phyloP scores from a whole-genome alignment of 345 rosid genomes.

The Lumnitzera littorea region DNA sequence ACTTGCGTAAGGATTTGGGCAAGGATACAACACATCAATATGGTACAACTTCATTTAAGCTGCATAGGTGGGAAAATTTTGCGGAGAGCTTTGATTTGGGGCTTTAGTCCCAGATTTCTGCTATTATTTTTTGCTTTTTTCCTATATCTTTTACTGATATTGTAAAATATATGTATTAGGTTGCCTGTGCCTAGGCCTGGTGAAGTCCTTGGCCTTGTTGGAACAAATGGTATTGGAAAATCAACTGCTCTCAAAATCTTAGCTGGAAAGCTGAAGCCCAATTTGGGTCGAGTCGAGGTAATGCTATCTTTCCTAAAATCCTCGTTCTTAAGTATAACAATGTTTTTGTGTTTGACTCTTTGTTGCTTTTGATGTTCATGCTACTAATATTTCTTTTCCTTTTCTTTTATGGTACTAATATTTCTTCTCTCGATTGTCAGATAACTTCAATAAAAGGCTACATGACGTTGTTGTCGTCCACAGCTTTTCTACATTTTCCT shows the following conservation, averaged over 20 bases:
- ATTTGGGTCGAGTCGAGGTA: conserved; percentile 91
- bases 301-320: not conserved
- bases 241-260: conserved; percentile 93
- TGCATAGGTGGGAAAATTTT: conserved; percentile 57
- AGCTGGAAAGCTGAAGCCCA: conserved; percentile 96
- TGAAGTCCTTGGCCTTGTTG: conserved; percentile 98
- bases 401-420: not conserved
- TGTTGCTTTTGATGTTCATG: conserved; percentile 5
- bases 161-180: conserved; percentile 23
- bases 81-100: not conserved
- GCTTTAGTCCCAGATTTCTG: not conserved
- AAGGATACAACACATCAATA: conserved; percentile 97
- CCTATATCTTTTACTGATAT: not conserved
- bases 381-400: conserved; percentile 6
- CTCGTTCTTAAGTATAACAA: too few species aligned
- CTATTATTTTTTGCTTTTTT: conserved; percentile 3
- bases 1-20: conserved; percentile 84
- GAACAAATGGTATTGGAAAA: conserved; percentile 97
- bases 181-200: conserved; percentile 98
- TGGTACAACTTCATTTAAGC: conserved; percentile 86
- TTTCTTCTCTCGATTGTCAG: too few species aligned
- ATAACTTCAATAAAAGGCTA: too few species aligned
- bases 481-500: too few species aligned
- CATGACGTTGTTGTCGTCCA: too few species aligned
- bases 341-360: not conserved